Conservation (phyloP, 306 rosid species). For the Quillaja saponaria region DNA sequence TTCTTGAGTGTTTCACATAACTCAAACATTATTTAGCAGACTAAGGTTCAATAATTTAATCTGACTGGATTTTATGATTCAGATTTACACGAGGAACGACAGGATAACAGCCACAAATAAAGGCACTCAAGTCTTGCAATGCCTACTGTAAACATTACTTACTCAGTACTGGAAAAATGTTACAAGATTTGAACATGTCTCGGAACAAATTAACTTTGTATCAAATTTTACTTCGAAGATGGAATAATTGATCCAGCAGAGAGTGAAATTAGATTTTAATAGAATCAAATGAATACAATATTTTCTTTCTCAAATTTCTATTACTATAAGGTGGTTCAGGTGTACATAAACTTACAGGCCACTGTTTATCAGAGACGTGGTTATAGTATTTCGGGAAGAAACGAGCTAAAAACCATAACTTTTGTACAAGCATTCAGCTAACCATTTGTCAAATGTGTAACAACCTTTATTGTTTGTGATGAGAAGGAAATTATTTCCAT, state of each 20-base stretch:
- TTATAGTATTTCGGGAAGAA: conserved; percentile 24
- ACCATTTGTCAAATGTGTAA: conserved; percentile 34
- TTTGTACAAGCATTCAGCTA: conserved; percentile 34
- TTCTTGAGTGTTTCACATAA: neutral
- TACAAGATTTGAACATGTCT: neutral
- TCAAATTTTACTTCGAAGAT: neutral
- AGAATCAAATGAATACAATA: conserved; percentile 18
- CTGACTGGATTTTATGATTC: neutral
- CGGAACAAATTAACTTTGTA: neutral
- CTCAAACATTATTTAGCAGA: conserved; percentile 5
- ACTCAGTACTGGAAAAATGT: neutral
- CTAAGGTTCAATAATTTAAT: neutral
- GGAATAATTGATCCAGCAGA: neutral
- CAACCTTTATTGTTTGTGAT: conserved; percentile 16
- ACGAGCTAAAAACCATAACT: conserved; percentile 28
- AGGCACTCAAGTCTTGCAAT: conserved; percentile 1
- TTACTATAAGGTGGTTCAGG: neutral
- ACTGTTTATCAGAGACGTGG: neutral
- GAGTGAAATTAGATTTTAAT: conserved; percentile 12
- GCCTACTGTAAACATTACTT: neutral
- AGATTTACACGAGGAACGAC: neutral
- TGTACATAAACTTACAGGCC: conserved; percentile 23
- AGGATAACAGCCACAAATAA: neutral
- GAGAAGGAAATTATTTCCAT: conserved; percentile 32
- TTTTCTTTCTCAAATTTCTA: neutral